phyloP scores from a whole-genome alignment of 345 rosid species.

The Mangifera indica region DNA sequence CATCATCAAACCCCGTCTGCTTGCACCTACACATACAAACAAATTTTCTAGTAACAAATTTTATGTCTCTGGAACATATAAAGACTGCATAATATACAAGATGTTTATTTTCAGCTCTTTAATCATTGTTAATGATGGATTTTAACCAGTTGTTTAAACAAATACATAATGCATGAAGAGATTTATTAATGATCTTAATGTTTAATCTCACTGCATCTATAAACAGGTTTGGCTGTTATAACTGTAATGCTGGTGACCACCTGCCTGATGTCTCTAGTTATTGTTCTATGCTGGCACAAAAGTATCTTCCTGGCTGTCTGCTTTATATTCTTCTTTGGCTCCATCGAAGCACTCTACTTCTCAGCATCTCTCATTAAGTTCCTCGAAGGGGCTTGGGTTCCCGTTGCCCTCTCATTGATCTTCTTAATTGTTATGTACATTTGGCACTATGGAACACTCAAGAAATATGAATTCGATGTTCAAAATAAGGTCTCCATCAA shows the following conservation, averaged over 20 bases:
- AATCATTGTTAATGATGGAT: not conserved
- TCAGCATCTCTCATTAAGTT: conserved; percentile 97
- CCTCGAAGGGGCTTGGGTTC: conserved; percentile 98
- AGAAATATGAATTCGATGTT: conserved; percentile 82
- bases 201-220: conserved; percentile 7
- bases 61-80: not conserved
- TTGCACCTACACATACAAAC: not conserved
- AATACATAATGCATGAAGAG: not conserved
- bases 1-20: not conserved
- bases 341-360: conserved; percentile 87
- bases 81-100: not conserved
- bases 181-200: not conserved
- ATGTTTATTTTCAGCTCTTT: not conserved
- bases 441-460: conserved; percentile 94
- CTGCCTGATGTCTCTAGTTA: conserved; percentile 86
- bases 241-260: conserved; percentile 97
- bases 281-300: conserved; percentile 90
- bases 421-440: conserved; percentile 72
- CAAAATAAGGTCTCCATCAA: conserved; percentile 88
- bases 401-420: conserved; percentile 68
- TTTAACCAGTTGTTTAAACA: not conserved
- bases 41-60: not conserved
- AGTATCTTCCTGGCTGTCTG: conserved; percentile 57
- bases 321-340: conserved; percentile 78
- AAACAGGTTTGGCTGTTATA: conserved; percentile 92